Percentiles rank a stretch among this genome's conserved stretches.
Evolutionary conservation across 2,329 filamentous ascomycete genomes (phyloP).

Genomic region (Hymenoscyphus linearis): DNA sequence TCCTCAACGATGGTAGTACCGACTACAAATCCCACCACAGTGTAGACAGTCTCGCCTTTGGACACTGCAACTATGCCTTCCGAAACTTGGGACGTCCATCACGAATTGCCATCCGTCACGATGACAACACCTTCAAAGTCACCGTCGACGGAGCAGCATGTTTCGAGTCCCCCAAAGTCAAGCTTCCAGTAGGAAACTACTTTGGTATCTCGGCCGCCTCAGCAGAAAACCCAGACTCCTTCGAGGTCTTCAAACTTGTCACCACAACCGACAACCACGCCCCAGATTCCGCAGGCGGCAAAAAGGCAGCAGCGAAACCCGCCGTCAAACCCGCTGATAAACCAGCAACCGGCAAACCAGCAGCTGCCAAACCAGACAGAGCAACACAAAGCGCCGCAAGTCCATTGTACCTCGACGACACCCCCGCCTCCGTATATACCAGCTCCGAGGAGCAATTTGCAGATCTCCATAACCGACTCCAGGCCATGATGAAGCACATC

Average conservation of each 20-base stretch:
- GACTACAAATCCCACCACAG: constrained; percentile 73
- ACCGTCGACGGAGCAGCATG: constrained; percentile 74
- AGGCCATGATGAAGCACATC: constrained; percentile 65
- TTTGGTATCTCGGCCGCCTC: constrained; percentile 86
- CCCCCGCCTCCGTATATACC: constrained; percentile 36
- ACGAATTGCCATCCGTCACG: constrained; percentile 67
- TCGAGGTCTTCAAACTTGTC: constrained; percentile 85
- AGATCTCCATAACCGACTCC: constrained; percentile 80
- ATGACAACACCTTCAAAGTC: constrained; percentile 65
- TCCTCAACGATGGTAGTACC: constrained; percentile 83
- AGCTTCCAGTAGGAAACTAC: constrained; percentile 72
- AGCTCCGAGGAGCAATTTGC: constrained; percentile 61
- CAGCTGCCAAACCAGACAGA: constrained; percentile 3
- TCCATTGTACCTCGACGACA: constrained; percentile 41
- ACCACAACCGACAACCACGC: constrained; percentile 53
- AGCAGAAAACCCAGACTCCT: constrained; percentile 87
- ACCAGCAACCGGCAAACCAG: constrained; percentile 22
- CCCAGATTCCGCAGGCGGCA: constrained; percentile 26
- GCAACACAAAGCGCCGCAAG: constrained; percentile 34
- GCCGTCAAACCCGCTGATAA: constrained; percentile 32
- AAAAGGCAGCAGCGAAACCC: constrained; percentile 26
- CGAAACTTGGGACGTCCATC: constrained; percentile 85
- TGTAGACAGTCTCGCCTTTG: constrained; percentile 84
- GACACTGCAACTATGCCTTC: constrained; percentile 85
- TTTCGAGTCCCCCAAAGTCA: constrained; percentile 77